phyloP scores from a whole-genome alignment of 805 yeast species.

The Danielia reshetovae region DNA sequence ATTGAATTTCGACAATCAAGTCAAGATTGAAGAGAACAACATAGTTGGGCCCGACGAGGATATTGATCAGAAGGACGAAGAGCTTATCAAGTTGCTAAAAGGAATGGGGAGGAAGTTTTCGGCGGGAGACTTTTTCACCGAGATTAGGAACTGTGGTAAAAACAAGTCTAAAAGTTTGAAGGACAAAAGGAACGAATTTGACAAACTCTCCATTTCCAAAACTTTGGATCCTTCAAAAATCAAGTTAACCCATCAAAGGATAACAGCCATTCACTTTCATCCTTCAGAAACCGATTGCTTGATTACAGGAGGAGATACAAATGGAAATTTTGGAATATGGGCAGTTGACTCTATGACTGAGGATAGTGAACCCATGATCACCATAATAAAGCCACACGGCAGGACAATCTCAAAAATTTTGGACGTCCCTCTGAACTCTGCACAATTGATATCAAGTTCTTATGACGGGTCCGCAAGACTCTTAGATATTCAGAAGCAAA shows the following conservation, averaged over 20 bases:
- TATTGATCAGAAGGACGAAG: slow-evolving; percentile 22
- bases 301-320: slow-evolving; percentile 82
- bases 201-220: slow-evolving; percentile 46
- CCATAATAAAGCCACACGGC: slow-evolving; percentile 71
- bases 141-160: slow-evolving; percentile 30
- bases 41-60: background rate
- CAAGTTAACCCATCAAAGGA: slow-evolving; percentile 66
- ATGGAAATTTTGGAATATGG: slow-evolving; percentile 90
- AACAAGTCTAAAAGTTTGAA: slow-evolving; percentile 18
- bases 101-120: slow-evolving; percentile 52
- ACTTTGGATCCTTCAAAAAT: slow-evolving; percentile 66
- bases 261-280: slow-evolving; percentile 73
- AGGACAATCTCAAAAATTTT: slow-evolving; percentile 64
- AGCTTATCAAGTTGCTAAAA: slow-evolving; percentile 25
- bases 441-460: slow-evolving; percentile 63
- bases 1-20: slow-evolving; percentile 4
- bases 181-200: slow-evolving; percentile 45
- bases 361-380: slow-evolving; percentile 46
- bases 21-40: background rate
- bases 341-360: slow-evolving; percentile 51
- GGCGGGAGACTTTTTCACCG: slow-evolving; percentile 67
- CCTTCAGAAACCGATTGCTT: slow-evolving; percentile 62
- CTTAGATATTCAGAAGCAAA: slow-evolving; percentile 60
- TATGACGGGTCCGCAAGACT: slow-evolving; percentile 85
- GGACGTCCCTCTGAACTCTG: slow-evolving; percentile 46